Percentiles rank a stretch among this genome's conserved stretches.
Evolutionary conservation across 2,329 filamentous ascomycete genomes (phyloP).

Genomic region (Ophiostoma tasmaniense): DNA sequence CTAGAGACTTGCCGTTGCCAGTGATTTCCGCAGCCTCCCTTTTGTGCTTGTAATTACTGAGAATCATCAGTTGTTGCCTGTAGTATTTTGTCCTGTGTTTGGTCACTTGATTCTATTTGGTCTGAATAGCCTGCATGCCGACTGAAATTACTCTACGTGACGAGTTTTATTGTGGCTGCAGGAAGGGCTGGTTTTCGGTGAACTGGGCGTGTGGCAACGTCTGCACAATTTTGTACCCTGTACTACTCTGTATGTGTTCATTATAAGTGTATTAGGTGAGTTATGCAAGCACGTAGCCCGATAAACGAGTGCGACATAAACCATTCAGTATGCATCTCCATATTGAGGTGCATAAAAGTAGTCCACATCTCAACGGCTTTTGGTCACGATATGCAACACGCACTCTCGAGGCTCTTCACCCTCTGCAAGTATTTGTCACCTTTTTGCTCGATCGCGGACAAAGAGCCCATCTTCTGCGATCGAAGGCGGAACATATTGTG

Average conservation of each 20-base stretch:
- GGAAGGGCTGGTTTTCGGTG: neutral
- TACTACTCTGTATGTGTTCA: too few relatives aligned
- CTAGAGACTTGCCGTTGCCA: neutral
- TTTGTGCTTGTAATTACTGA: neutral
- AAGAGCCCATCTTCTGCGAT: neutral
- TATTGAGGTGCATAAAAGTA: neutral
- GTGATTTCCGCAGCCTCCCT: neutral
- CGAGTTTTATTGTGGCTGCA: neutral
- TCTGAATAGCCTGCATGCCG: neutral
- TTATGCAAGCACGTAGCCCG: neutral
- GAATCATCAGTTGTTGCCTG: too few relatives aligned
- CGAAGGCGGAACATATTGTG: neutral
- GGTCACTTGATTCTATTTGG: too few relatives aligned
- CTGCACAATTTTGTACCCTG: neutral
- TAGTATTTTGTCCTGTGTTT: too few relatives aligned
- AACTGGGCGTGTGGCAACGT: neutral
- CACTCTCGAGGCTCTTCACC: neutral
- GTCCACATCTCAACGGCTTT: neutral
- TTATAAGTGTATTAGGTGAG: neutral
- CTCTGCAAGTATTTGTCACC: neutral
- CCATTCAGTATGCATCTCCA: neutral
- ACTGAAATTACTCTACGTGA: neutral
- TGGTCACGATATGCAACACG: neutral
- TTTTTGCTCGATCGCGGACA: neutral
- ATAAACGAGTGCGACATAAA: neutral